A percentile compares a stretch with the other conserved stretches of the same genome.
Conservation (phyloP, 2,329 filamentous ascomycete species). For the Penicillium sp. region DNA sequence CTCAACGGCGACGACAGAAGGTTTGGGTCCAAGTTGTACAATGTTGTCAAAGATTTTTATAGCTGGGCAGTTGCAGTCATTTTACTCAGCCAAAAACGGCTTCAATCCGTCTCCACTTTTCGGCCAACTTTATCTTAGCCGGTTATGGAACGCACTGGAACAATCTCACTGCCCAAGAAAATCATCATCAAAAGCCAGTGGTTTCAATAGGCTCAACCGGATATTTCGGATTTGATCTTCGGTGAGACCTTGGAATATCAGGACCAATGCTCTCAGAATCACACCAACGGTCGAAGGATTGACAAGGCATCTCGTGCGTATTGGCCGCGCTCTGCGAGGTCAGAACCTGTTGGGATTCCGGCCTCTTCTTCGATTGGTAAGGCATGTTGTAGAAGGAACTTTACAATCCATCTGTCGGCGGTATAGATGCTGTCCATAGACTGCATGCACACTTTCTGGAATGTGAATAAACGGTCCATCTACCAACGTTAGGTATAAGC, state of each 20-base stretch:
- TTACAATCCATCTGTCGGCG: constrained; percentile 23
- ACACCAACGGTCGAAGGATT: constrained; percentile 11
- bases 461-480: constrained; percentile 18
- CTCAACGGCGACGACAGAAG: no score
- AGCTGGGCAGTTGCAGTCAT: no score
- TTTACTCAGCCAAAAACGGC: no score
- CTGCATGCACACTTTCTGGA: constrained; percentile 20
- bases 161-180: no score
- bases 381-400: constrained; percentile 23
- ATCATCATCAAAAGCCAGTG: no score
- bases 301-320: constrained; percentile 19
- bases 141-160: no score
- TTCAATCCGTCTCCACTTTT: no score
- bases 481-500: background rate
- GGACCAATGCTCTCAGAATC: background rate
- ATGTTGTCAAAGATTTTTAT: no score
- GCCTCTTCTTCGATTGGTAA: constrained; percentile 17
- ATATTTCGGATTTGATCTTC: no score
- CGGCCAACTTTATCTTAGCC: no score
- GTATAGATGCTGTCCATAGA: constrained; percentile 21
- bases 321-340: constrained; percentile 16
- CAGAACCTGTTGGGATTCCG: constrained; percentile 5
- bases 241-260: background rate
- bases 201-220: no score
- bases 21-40: no score